Conservation (phyloP, 768 basidiomycete genomes). For the Leucosporidium creatinivorum region DNA sequence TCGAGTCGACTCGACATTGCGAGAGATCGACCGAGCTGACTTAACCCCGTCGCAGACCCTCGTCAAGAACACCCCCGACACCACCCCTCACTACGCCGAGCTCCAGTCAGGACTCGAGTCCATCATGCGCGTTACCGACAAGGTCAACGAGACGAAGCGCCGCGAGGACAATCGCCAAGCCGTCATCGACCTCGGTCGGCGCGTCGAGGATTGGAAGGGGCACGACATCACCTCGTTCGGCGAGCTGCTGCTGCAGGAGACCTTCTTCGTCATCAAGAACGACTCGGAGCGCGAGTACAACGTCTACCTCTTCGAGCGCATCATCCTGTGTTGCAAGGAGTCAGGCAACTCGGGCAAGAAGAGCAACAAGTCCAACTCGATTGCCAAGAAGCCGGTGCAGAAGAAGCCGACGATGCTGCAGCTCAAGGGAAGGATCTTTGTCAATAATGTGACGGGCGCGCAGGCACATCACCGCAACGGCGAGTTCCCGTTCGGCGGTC, state of each 20-base stretch:
- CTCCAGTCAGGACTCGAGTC: constrained; percentile 74
- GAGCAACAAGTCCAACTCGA: constrained; percentile 72
- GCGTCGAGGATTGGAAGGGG: constrained; percentile 98
- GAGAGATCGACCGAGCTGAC: background rate
- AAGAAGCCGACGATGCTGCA: constrained; percentile 52
- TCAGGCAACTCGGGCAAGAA: constrained; percentile 60
- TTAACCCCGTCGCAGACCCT: constrained; percentile 31
- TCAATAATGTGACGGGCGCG: constrained; percentile 88
- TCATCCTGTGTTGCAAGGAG: constrained; percentile 98
- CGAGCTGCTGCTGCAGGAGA: constrained; percentile 84
- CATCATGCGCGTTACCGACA: constrained; percentile 85
- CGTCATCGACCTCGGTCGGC: constrained; percentile 70
- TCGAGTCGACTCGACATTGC: background rate
- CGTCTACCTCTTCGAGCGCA: constrained; percentile 97
- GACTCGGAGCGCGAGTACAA: constrained; percentile 97
- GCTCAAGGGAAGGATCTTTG: constrained; percentile 91
- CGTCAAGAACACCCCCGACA: constrained; percentile 36
- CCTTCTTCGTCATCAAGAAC: constrained; percentile 91
- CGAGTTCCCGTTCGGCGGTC: constrained; percentile 46
- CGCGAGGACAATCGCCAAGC: constrained; percentile 85
- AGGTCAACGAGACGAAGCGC: constrained; percentile 91
- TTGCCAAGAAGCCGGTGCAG: constrained; percentile 70
- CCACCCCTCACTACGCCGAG: constrained; percentile 66
- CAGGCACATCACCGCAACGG: constrained; percentile 55
- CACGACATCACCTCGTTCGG: constrained; percentile 93